Conservation (phyloP, 2,329 filamentous ascomycete genomes). For the Calonectria leucothoes region DNA sequence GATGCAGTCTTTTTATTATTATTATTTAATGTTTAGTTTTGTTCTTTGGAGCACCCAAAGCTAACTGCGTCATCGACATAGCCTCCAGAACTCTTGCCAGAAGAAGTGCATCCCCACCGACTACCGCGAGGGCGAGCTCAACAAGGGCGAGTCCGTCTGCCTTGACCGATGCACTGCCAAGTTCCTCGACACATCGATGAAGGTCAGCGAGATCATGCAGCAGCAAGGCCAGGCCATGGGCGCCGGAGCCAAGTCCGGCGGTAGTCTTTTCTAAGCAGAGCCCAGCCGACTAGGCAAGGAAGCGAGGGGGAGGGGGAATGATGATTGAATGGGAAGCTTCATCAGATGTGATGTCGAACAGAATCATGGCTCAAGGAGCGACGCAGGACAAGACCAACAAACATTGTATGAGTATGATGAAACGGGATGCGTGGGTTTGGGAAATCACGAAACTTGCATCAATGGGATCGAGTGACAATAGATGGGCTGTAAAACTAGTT, state of each 20-base stretch:
- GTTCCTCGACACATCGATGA: slow-evolving; percentile 99
- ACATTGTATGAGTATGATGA: slow-evolving; percentile 40
- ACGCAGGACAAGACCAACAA: not conserved
- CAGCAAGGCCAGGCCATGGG: slow-evolving; percentile 79
- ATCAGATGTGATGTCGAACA: not conserved
- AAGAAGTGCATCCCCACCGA: slow-evolving; percentile 92
- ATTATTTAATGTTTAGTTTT: too few relatives aligned
- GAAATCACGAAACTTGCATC: slow-evolving; percentile 31
- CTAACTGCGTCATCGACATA: slow-evolving; percentile 49
- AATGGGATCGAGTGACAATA: slow-evolving; percentile 26
- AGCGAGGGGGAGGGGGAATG: not conserved
- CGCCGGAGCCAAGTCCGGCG: slow-evolving; percentile 51
- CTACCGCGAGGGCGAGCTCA: slow-evolving; percentile 96
- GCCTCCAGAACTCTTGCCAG: slow-evolving; percentile 88
- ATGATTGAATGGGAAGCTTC: too few relatives aligned
- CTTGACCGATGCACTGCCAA: slow-evolving; percentile 97
- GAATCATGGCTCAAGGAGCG: not conserved
- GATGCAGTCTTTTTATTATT: too few relatives aligned
- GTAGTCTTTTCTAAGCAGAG: slow-evolving; percentile 44
- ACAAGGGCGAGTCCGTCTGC: slow-evolving; percentile 99
- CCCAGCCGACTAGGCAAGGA: not conserved
- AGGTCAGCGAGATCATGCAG: slow-evolving; percentile 97
- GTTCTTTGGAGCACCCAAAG: not conserved
- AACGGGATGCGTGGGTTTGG: slow-evolving; percentile 32
- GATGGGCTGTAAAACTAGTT: slow-evolving; percentile 40